Percentiles rank a stretch among this genome's conserved stretches.
Evolutionary conservation across 441 rosid genomes (phyloP).

Genomic region (Hura crepitans): DNA sequence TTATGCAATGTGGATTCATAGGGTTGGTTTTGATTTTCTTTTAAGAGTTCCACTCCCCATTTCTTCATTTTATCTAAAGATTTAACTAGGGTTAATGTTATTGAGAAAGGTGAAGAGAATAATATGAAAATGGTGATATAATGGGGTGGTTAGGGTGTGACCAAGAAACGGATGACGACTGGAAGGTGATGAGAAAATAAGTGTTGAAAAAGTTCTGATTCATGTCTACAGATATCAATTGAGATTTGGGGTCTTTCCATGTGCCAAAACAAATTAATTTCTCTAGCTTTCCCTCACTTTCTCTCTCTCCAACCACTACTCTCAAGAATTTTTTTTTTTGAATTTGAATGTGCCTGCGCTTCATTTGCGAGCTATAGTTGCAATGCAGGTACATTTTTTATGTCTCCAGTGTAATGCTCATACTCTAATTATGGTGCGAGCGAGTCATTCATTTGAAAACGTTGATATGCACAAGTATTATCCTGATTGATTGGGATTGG

Average conservation of each 20-base stretch:
- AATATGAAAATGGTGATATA: constrained; percentile 16
- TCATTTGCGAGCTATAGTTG: background rate
- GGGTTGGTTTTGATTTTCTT: constrained; percentile 15
- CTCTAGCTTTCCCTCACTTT: background rate
- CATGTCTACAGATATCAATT: constrained; percentile 57
- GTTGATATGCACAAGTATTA: too few species aligned
- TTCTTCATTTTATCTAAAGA: background rate
- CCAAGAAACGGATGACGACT: constrained; percentile 55
- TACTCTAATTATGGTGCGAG: too few species aligned
- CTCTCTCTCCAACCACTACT: background rate
- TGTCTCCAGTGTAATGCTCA: too few species aligned
- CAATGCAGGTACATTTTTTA: background rate
- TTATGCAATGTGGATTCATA: constrained; percentile 34
- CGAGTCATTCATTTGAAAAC: too few species aligned
- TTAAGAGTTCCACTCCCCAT: background rate
- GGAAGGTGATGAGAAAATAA: constrained; percentile 50
- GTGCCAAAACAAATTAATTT: constrained; percentile 11
- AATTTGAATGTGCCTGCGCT: background rate
- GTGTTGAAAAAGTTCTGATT: constrained; percentile 77
- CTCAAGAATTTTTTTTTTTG: background rate
- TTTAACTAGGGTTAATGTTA: constrained; percentile 26
- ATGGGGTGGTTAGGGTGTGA: constrained; percentile 27
- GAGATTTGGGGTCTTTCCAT: constrained; percentile 37
- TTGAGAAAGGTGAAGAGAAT: constrained; percentile 21
- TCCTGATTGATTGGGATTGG: too few species aligned